Evolutionary conservation across 148 eudicot species (phyloP).

Genomic region (Vaccinium vitisidaea): DNA sequence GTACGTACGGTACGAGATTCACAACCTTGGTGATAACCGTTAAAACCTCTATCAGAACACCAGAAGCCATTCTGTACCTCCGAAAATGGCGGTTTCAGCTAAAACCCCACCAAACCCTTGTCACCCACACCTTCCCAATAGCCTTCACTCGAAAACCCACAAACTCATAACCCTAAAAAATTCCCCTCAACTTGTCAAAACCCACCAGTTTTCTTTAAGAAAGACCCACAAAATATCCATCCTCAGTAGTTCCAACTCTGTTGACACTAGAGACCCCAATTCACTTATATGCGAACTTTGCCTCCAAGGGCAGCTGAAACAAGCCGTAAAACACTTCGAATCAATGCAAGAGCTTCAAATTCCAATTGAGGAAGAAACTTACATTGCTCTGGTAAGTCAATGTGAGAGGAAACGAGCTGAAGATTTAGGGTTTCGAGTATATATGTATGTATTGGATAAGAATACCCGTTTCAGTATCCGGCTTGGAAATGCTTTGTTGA

Average conservation of each 20-base stretch:
- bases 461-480: slow-evolving; percentile 34
- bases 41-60: slow-evolving; percentile 26
- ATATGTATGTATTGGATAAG: slow-evolving; percentile 20
- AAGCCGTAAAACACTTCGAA: slow-evolving; percentile 47
- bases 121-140: slow-evolving; percentile 26
- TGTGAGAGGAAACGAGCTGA: slow-evolving; percentile 69
- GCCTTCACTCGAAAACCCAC: slow-evolving; percentile 27
- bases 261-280: slow-evolving; percentile 37
- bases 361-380: slow-evolving; percentile 54
- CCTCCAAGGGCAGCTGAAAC: slow-evolving; percentile 43
- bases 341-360: slow-evolving; percentile 30
- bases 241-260: slow-evolving; percentile 26
- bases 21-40: too few relatives aligned
- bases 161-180: slow-evolving; percentile 32
- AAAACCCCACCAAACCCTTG: slow-evolving; percentile 56
- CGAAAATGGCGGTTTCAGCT: slow-evolving; percentile 56
- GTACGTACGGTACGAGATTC: too few relatives aligned
- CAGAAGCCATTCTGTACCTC: slow-evolving; percentile 10
- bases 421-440: slow-evolving; percentile 41
- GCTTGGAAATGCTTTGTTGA: slow-evolving; percentile 74
- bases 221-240: slow-evolving; percentile 44
- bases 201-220: slow-evolving; percentile 32
- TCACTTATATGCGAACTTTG: slow-evolving; percentile 47
- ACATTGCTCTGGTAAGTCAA: slow-evolving; percentile 46
- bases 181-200: slow-evolving; percentile 33